Conservation (phyloP, 1,139 yeast genomes). For the Pichia sp. region DNA sequence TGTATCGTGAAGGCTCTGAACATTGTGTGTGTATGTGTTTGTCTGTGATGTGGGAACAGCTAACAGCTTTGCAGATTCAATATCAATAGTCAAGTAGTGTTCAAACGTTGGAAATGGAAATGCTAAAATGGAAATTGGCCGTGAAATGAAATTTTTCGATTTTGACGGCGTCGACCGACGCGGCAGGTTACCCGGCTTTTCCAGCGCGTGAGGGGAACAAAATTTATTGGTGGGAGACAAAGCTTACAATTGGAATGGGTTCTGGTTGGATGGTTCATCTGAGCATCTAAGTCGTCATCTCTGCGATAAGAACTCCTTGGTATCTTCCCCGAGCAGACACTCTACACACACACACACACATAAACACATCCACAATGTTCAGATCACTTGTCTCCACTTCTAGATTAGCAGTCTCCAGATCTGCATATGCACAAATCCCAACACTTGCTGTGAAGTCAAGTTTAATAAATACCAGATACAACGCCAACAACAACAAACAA, state of each 20-base stretch:
- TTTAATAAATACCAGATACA: background rate
- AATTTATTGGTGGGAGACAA: too few species aligned
- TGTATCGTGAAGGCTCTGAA: slow-evolving; percentile 16
- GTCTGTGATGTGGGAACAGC: background rate
- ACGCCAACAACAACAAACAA: slow-evolving; percentile 9
- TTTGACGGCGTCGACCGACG: background rate
- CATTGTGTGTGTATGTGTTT: slow-evolving; percentile 9
- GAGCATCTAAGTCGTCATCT: too few species aligned
- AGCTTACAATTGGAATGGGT: too few species aligned
- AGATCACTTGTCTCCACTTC: slow-evolving; percentile 13
- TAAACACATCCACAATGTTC: slow-evolving; percentile 9
- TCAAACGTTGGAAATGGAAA: too few species aligned
- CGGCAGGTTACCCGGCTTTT: background rate
- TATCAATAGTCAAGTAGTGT: too few species aligned
- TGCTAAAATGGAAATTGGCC: too few species aligned
- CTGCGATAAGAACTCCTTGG: too few species aligned
- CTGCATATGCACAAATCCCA: slow-evolving; percentile 8
- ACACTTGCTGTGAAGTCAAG: slow-evolving; percentile 1
- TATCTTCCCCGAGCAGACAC: too few species aligned
- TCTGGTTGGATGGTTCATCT: too few species aligned
- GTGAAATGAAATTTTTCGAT: too few species aligned
- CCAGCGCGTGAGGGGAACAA: too few species aligned
- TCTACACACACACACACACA: background rate
- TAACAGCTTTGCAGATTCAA: too few species aligned
- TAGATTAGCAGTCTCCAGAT: slow-evolving; percentile 8